Conservation (phyloP, 768 basidiomycete species). For the Lactarius quietus region DNA sequence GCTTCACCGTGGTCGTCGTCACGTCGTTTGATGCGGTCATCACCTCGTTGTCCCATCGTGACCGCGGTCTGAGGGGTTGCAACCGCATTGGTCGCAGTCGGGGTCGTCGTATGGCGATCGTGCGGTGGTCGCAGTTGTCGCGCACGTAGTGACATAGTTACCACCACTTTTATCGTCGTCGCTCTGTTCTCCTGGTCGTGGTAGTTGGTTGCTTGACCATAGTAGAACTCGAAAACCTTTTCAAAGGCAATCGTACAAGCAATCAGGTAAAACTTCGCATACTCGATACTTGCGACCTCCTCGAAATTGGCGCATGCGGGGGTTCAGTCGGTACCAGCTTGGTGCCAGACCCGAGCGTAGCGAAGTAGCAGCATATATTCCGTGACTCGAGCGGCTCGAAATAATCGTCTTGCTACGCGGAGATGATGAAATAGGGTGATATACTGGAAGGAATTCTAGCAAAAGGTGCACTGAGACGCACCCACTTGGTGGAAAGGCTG, state of each 20-base stretch:
- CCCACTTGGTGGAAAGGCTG: constrained; percentile 20
- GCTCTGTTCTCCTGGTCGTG: no score
- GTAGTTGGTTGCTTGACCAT: background rate
- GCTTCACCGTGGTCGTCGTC: no score
- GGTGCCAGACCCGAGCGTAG: constrained; percentile 28
- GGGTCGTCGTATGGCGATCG: no score
- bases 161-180: no score
- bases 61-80: no score
- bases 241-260: background rate
- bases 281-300: constrained; percentile 33
- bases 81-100: no score
- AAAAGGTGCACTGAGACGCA: constrained; percentile 1
- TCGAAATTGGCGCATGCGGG: constrained; percentile 29
- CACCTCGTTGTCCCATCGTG: no score
- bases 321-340: constrained; percentile 27
- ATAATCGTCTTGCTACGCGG: constrained; percentile 29
- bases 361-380: constrained; percentile 30
- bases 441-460: background rate
- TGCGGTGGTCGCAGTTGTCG: no score
- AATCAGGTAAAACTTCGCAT: background rate
- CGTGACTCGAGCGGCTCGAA: constrained; percentile 31
- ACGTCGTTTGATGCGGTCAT: no score
- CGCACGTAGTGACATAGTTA: no score
- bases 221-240: background rate
- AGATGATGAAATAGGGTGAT: background rate